A percentile compares a stretch with the other conserved stretches of the same genome.
phyloP scores from a whole-genome alignment of 345 rosid species.

The Chamaenerion angustifolium region DNA sequence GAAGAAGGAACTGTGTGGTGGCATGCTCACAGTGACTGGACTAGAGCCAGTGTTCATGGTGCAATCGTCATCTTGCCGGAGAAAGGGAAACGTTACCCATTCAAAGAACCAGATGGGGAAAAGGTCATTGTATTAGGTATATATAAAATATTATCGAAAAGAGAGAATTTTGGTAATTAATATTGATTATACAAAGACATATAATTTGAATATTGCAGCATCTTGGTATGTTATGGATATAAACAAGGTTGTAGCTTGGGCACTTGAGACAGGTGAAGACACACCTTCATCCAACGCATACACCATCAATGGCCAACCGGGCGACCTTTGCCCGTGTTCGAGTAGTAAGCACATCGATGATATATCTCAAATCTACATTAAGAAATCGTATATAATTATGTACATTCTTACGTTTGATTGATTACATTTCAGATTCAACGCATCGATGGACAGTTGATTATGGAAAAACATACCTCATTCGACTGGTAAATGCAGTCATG shows the following conservation, averaged over 20 bases:
- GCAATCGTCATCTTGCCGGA: slow-evolving; percentile 1
- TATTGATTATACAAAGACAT: too few species aligned
- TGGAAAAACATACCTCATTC: slow-evolving; percentile 20
- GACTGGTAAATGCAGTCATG: slow-evolving; percentile 17
- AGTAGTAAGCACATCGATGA: background rate
- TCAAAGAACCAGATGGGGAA: slow-evolving; percentile 6
- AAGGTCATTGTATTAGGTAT: slow-evolving; percentile 1
- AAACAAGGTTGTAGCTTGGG: background rate
- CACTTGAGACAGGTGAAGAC: background rate
- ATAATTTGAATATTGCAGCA: too few species aligned
- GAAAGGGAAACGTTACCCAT: slow-evolving; percentile 1
- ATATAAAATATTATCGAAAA: too few species aligned
- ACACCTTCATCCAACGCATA: slow-evolving; percentile 5
- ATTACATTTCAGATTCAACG: slow-evolving; percentile 4
- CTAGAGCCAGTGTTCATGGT: slow-evolving; percentile 4
- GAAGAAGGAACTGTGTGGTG: slow-evolving; percentile 9
- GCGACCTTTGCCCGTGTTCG: slow-evolving; percentile 6
- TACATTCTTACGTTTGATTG: too few species aligned
- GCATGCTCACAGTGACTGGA: slow-evolving; percentile 10
- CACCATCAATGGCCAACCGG: slow-evolving; percentile 8
- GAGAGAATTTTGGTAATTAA: too few species aligned
- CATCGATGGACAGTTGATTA: slow-evolving; percentile 10
- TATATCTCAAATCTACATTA: too few species aligned
- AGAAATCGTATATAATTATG: too few species aligned
- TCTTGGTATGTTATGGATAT: slow-evolving; percentile 1